phyloP scores from a whole-genome alignment of 805 yeast genomes.

The Spathaspora sp. region DNA sequence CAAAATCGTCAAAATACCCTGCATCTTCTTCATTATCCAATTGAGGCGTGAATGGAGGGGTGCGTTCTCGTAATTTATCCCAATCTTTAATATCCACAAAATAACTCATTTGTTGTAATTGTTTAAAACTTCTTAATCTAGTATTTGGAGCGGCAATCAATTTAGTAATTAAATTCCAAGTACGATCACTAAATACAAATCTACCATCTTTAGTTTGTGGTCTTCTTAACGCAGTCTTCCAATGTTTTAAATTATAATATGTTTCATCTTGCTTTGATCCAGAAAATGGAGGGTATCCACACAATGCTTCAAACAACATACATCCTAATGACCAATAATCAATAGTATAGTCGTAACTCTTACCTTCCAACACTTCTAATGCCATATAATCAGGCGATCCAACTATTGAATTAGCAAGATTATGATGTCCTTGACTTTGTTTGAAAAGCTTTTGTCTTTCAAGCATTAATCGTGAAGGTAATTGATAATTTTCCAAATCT shows the following conservation, averaged over 20 bases:
- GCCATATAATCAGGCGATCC: constrained; percentile 99
- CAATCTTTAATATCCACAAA: constrained; percentile 77
- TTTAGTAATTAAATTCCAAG: constrained; percentile 84
- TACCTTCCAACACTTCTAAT: constrained; percentile 91
- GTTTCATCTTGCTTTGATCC: constrained; percentile 94
- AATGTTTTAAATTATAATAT: constrained; percentile 85
- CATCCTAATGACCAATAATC: constrained; percentile 99
- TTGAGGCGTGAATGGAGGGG: constrained; percentile 97
- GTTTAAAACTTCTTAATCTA: constrained; percentile 75
- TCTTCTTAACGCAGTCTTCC: constrained; percentile 84
- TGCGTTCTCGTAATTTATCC: constrained; percentile 58
- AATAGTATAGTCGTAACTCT: constrained; percentile 89
- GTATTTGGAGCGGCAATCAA: constrained; percentile 76
- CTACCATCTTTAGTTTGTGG: constrained; percentile 92
- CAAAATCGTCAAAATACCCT: constrained; percentile 97
- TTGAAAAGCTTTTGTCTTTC: constrained; percentile 88
- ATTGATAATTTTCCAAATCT: constrained; percentile 59
- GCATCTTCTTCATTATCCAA: constrained; percentile 97
- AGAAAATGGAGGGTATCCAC: constrained; percentile 96
- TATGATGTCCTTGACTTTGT: constrained; percentile 74
- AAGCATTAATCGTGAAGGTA: constrained; percentile 65
- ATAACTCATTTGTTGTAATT: constrained; percentile 75
- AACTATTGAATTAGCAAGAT: constrained; percentile 90
- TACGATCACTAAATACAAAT: constrained; percentile 90
- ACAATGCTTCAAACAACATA: constrained; percentile 91